Conservation (phyloP, 768 basidiomycete species). For the Phlebiopsis gigantea region DNA sequence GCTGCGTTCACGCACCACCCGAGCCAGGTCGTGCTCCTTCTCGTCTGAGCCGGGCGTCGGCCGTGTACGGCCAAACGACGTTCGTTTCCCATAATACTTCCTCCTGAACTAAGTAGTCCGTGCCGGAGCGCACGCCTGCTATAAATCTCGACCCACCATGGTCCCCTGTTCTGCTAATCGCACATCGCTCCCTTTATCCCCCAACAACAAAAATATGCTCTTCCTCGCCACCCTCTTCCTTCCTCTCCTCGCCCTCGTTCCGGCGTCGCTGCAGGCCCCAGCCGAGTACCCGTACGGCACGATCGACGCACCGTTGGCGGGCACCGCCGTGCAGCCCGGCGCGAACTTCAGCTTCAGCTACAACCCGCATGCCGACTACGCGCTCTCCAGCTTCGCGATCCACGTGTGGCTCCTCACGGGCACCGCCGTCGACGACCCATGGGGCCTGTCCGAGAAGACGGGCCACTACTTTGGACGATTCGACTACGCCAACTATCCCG, state of each 20-base stretch:
- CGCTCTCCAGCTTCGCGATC: conserved; percentile 35
- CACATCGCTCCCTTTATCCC: too few species aligned
- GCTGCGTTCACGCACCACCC: not conserved
- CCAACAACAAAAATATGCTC: too few species aligned
- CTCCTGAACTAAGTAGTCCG: not conserved
- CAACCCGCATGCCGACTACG: conserved; percentile 34
- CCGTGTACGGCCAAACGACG: not conserved
- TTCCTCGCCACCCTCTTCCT: too few species aligned
- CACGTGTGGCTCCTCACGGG: conserved; percentile 36
- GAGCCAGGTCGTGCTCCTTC: not conserved
- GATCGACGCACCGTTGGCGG: conserved; percentile 28
- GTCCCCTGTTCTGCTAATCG: too few species aligned
- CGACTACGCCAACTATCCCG: conserved; percentile 35
- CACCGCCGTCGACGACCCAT: conserved; percentile 17
- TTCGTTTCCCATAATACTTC: too few species aligned
- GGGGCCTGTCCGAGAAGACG: conserved; percentile 26
- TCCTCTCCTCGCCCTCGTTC: conserved; percentile 4
- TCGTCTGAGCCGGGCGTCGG: not conserved
- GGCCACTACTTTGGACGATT: conserved; percentile 42
- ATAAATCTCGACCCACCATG: not conserved
- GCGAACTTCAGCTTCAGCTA: conserved; percentile 36
- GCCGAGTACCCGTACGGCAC: conserved; percentile 10
- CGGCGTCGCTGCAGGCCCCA: conserved; percentile 5
- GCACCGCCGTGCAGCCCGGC: conserved; percentile 35
- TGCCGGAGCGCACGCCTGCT: not conserved